Evolutionary conservation across 441 rosid species (phyloP).

Genomic region (Brassica balearica): DNA sequence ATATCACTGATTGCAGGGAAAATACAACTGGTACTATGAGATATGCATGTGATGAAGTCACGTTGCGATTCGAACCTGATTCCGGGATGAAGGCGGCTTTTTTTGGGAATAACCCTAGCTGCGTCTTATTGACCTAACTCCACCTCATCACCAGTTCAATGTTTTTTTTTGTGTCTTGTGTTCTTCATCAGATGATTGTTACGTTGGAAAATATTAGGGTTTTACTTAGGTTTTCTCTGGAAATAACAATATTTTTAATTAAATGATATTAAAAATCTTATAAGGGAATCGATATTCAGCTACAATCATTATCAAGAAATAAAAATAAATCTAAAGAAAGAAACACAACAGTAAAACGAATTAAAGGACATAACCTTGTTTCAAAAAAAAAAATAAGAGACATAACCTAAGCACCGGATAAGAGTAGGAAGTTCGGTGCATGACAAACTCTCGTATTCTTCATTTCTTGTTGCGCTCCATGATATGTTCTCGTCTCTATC

Average conservation of each 20-base stretch:
- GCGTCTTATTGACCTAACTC: not conserved
- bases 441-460: not conserved
- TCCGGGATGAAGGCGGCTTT: not conserved
- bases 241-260: conserved; percentile 7
- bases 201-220: not conserved
- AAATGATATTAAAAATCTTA: not conserved
- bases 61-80: not conserved
- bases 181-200: not conserved
- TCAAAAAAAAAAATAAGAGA: not conserved
- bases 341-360: not conserved
- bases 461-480: not conserved
- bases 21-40: not conserved
- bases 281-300: not conserved
- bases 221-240: not conserved
- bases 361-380: not conserved
- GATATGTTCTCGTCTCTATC: not conserved
- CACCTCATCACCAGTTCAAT: not conserved
- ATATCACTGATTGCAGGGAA: not conserved
- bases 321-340: not conserved
- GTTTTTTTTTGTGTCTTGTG: not conserved
- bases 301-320: not conserved
- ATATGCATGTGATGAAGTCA: conserved; percentile 8
- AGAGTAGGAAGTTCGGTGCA: not conserved
- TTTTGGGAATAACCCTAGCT: conserved; percentile 11
- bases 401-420: not conserved